Evolutionary conservation across 768 basidiomycete genomes (phyloP).

Genomic region (Dacryopinax primogenitus): DNA sequence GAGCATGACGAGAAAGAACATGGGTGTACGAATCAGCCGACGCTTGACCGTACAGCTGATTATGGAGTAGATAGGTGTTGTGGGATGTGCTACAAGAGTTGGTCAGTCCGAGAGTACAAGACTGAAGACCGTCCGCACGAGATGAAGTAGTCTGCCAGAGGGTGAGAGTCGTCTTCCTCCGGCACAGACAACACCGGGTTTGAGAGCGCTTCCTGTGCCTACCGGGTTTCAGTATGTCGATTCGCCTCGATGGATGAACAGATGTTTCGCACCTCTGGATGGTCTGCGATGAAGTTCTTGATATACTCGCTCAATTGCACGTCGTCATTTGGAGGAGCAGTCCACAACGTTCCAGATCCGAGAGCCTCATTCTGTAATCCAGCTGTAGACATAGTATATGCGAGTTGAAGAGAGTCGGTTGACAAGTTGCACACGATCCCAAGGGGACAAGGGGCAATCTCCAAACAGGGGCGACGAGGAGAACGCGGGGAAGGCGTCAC

Average conservation of each 20-base stretch:
- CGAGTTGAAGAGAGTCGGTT: no score
- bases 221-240: no score
- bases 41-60: slow-evolving; percentile 43
- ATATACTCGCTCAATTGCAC: background rate
- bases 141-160: slow-evolving; percentile 45
- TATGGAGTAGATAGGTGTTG: slow-evolving; percentile 50
- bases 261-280: background rate
- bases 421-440: no score
- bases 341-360: background rate
- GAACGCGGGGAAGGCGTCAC: no score
- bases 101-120: background rate
- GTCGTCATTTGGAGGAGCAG: background rate
- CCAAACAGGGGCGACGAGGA: no score
- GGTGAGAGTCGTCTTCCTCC: slow-evolving; percentile 33
- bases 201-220: background rate
- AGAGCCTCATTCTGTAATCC: background rate
- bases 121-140: slow-evolving; percentile 24
- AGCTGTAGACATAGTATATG: background rate
- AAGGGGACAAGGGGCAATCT: no score
- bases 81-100: slow-evolving; percentile 39
- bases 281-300: background rate
- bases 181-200: background rate
- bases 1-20: slow-evolving; percentile 39
- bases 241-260: background rate
- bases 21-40: slow-evolving; percentile 44